Conservation (phyloP, 768 basidiomycete genomes). For the Pilatotrama ljubarskyi region DNA sequence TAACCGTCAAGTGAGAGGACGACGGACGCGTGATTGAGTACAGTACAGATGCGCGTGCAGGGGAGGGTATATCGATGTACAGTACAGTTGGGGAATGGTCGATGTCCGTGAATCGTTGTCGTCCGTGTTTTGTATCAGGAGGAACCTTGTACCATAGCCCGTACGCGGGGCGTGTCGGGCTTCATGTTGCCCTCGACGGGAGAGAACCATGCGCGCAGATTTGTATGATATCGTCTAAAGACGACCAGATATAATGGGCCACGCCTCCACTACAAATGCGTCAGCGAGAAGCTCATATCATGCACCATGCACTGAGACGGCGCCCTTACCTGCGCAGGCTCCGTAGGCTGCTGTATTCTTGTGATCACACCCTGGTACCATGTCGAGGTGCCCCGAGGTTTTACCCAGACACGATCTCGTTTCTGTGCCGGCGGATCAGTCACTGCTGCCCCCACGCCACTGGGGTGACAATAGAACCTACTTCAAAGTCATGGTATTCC, state of each 20-base stretch:
- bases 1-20: neutral
- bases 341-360: slow-evolving; percentile 5
- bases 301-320: neutral
- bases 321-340: neutral
- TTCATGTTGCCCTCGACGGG: slow-evolving; percentile 33
- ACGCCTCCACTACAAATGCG: neutral
- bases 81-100: neutral
- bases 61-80: slow-evolving; percentile 8
- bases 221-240: slow-evolving; percentile 23
- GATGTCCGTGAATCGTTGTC: neutral
- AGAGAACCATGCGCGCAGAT: slow-evolving; percentile 25
- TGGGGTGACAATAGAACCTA: slow-evolving; percentile 4
- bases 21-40: neutral
- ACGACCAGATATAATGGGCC: slow-evolving; percentile 21
- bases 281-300: neutral
- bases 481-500: slow-evolving; percentile 1
- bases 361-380: slow-evolving; percentile 16
- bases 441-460: neutral
- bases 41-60: neutral
- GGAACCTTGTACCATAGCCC: slow-evolving; percentile 16
- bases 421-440: neutral
- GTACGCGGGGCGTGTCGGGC: slow-evolving; percentile 30
- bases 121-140: slow-evolving; percentile 10
- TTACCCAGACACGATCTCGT: slow-evolving; percentile 16
- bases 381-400: slow-evolving; percentile 5